Percentiles rank a stretch among this genome's conserved stretches.
Conservation (phyloP, 768 basidiomycete genomes). For the Lentinus tigrinus region DNA sequence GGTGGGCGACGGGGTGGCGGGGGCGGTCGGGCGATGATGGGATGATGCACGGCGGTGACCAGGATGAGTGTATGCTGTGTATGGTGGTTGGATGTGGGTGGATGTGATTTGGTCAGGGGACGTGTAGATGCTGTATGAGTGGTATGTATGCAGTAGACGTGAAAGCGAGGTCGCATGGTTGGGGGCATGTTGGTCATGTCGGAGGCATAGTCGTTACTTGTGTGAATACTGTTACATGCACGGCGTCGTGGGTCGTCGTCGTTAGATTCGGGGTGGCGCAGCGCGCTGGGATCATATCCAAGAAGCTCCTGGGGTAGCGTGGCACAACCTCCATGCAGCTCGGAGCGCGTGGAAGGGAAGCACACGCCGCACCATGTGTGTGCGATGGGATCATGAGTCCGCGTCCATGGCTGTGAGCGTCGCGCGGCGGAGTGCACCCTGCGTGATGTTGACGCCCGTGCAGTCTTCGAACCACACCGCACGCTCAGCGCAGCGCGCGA, state of each 20-base stretch:
- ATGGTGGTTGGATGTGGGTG: not conserved
- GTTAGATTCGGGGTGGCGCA: too few relatives aligned
- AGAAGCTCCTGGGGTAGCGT: not conserved
- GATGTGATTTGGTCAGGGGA: too few relatives aligned
- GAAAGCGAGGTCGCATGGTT: not conserved
- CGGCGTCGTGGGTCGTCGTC: not conserved
- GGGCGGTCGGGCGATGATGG: not conserved
- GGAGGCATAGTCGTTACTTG: not conserved
- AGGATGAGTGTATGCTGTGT: not conserved
- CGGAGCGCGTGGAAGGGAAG: not conserved
- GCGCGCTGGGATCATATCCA: not conserved
- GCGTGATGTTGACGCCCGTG: slow-evolving; percentile 55
- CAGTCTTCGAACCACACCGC: slow-evolving; percentile 69
- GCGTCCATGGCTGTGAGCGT: not conserved
- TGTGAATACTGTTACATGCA: too few relatives aligned
- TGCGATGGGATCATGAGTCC: not conserved
- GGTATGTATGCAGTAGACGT: not conserved
- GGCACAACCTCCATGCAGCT: not conserved
- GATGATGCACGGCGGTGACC: not conserved
- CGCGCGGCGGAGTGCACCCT: slow-evolving; percentile 40
- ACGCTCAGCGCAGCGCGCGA: slow-evolving; percentile 48
- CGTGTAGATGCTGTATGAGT: not conserved
- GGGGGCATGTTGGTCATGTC: not conserved
- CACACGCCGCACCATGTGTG: not conserved
- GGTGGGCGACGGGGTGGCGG: not conserved